phyloP scores from a whole-genome alignment of 495 filamentous ascomycete species.

The Daldinia childiae region DNA sequence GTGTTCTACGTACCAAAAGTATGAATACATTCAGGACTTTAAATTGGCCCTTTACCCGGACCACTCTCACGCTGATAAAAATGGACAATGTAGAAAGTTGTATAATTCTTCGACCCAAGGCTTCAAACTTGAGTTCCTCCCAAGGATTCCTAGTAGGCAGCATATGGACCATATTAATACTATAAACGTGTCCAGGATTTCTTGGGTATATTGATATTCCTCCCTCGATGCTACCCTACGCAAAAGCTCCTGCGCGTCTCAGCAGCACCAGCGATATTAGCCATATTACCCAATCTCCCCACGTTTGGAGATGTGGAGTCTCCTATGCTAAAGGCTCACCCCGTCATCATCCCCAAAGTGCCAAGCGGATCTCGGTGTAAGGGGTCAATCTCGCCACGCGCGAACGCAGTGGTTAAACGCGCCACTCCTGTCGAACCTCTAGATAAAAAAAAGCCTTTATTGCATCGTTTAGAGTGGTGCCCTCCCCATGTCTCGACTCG shows the following conservation, averaged over 20 bases:
- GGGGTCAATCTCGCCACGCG: conserved; percentile 23
- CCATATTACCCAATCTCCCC: conserved; percentile 44
- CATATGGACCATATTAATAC: neutral
- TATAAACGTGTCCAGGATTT: neutral
- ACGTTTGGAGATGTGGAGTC: conserved; percentile 33
- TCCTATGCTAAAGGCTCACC: conserved; percentile 1
- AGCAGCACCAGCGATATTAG: conserved; percentile 30
- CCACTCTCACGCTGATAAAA: neutral
- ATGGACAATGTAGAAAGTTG: neutral
- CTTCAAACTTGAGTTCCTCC: neutral
- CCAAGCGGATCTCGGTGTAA: conserved; percentile 39
- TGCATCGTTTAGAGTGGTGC: conserved; percentile 14
- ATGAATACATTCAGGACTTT: too few relatives aligned
- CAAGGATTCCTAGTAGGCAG: too few relatives aligned
- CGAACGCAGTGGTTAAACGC: conserved; percentile 27
- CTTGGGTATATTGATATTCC: conserved; percentile 15
- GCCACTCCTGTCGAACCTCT: conserved; percentile 12
- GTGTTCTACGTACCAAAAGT: neutral
- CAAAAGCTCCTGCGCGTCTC: neutral
- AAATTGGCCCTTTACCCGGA: neutral
- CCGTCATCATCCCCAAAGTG: conserved; percentile 36
- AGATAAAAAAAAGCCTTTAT: conserved; percentile 7
- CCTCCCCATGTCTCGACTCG: conserved; percentile 25
- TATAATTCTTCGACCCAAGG: neutral
- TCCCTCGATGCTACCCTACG: conserved; percentile 24